Base-by-base conservation (phyloP, 345 rosid genomes). In the Linum trigynum region DNA sequence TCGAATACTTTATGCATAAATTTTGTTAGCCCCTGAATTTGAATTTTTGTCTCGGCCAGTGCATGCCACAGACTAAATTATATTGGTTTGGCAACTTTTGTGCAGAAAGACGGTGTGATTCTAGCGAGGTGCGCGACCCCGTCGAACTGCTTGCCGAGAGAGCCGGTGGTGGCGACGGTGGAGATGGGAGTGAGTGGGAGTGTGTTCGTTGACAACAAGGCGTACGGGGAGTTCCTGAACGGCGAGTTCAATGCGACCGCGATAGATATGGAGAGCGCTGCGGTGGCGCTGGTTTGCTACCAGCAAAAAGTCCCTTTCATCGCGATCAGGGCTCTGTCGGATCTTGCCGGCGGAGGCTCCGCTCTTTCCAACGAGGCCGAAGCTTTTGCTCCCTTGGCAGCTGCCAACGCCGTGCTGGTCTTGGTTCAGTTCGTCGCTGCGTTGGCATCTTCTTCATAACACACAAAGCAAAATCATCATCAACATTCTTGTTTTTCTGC, bases 201-300 rank as follows among this genome's bases (percentile, higher is more conserved):
- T 65, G 65, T 79, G 12, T 82, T 74, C 32, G 63, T 86, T 2
- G 96, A 91, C 82, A 91, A 88, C 64, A 67, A 79, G 2, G 88
- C 88, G 59, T 88, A 81, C 35, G 38, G 92, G 7, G 74, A 76
- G 8, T 85, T 86, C 67, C 45, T 91, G 45, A 42, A 75, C 75
- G 63, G 78, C 36, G 81, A 76, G 68, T 88, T 88, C 78, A 86
- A 85, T 41, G 83, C 75, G 36, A 83, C 89, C 3, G 79, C 96
- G 12, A 39, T 85, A 2, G 96, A 91, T 69, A 88, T 86, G 92
- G 97, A 90, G 67, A 88, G 70, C 7, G 92, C 90, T n/a, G 86
- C 92, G 5, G 38, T 23, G 32, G 32, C 32, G 32, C 32, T 23
- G 32, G 32, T 23, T 23, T 23, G 32, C 32, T 23, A 23, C 86